These are phyloP conservation scores for Cicer bijugum DNA, from an alignment of 306 rosid genomes.

Conservation along the genomic window DNA sequence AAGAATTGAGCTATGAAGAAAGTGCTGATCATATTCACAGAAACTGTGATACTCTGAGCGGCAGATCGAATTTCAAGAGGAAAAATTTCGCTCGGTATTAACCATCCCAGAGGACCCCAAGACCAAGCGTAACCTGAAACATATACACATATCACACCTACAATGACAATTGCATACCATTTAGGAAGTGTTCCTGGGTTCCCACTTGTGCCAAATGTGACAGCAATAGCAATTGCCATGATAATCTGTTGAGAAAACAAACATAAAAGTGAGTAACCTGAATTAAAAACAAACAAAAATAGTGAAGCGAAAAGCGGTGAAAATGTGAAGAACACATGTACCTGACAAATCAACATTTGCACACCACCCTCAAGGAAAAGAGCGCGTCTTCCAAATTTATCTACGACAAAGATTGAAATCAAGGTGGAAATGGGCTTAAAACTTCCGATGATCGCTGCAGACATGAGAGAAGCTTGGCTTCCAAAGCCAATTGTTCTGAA, in stretches of 20 bases:
- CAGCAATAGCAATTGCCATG: conserved; percentile 62
- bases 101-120: conserved; percentile 91
- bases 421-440: conserved; percentile 59
- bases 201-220: conserved; percentile 63
- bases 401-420: conserved; percentile 56
- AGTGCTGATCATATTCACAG: conserved; percentile 72
- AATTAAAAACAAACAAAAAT: conserved; percentile 9
- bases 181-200: conserved; percentile 57
- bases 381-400: conserved; percentile 67
- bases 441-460: conserved; percentile 64
- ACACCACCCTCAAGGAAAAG: conserved; percentile 79
- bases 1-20: conserved; percentile 69
- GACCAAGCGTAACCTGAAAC: conserved; percentile 79
- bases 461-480: conserved; percentile 64
- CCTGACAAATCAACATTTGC: conserved; percentile 77
- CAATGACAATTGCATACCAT: conserved; percentile 58
- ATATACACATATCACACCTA: conserved; percentile 56
- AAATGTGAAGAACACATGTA: conserved; percentile 16
- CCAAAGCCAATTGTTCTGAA: conserved; percentile 83
- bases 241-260: conserved; percentile 48
- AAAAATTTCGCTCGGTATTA: conserved; percentile 79
- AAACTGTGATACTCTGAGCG: conserved; percentile 61
- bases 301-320: background rate
- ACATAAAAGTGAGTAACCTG: conserved; percentile 14
- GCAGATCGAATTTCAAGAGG: conserved; percentile 73